phyloP scores from a whole-genome alignment of 257 asterid genomes.

The Plantago major region DNA sequence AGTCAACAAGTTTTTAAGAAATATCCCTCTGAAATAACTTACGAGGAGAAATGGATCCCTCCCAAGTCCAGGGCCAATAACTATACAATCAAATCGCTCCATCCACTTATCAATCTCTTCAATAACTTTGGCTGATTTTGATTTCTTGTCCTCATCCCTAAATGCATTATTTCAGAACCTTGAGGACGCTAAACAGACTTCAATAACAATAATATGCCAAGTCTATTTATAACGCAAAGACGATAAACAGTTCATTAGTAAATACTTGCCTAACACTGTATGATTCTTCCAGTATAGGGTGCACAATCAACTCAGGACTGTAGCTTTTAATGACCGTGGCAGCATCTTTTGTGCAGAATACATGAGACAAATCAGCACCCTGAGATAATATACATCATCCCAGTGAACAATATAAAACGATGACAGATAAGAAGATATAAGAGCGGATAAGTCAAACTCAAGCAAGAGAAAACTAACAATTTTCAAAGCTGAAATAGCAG shows the following conservation, averaged over 20 bases:
- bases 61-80: slow-evolving; percentile 97
- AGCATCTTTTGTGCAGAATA: slow-evolving; percentile 95
- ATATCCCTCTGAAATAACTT: slow-evolving; percentile 22
- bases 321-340: slow-evolving; percentile 87
- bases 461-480: slow-evolving; percentile 56
- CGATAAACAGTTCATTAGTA: neutral
- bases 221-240: neutral
- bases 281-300: slow-evolving; percentile 92
- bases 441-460: slow-evolving; percentile 5
- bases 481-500: slow-evolving; percentile 95
- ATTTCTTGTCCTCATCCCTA: slow-evolving; percentile 78
- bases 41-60: slow-evolving; percentile 96
- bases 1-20: slow-evolving; percentile 2
- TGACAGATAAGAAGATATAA: neutral
- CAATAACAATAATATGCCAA: slow-evolving; percentile 6
- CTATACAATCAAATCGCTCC: slow-evolving; percentile 94
- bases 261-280: slow-evolving; percentile 64
- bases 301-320: slow-evolving; percentile 96
- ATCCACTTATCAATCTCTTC: slow-evolving; percentile 94
- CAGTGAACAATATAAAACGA: slow-evolving; percentile 3
- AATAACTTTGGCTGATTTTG: slow-evolving; percentile 60
- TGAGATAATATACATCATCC: slow-evolving; percentile 29
- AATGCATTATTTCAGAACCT: slow-evolving; percentile 25
- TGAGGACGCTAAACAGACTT: slow-evolving; percentile 21
- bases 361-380: slow-evolving; percentile 99